Evolutionary conservation across 2,329 filamentous ascomycete species (phyloP), one percentile per base, ranked within the genome.

Genomic region (Bertia moriformis): DNA sequence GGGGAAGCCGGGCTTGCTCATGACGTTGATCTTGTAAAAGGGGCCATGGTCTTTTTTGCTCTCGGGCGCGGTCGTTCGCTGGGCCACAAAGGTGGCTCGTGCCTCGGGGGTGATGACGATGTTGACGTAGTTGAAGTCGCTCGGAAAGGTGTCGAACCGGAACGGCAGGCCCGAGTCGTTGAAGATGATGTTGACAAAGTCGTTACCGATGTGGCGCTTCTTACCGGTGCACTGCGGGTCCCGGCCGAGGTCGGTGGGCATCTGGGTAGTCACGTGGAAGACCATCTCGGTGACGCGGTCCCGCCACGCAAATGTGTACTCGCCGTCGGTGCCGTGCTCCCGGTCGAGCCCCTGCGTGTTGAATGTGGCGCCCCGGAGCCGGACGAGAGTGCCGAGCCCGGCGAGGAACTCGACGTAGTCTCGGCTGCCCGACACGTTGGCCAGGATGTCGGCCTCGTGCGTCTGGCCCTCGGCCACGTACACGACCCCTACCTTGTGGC

Each of bases 151-250:
- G 54, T 94, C 76, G 54, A 94, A 93, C 40, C 73, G 71, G 62
- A 94, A 96, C 0, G 83, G 81, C 37, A 79, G 58, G n/a, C 91
- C 89, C 2, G 88, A 95, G 51, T 93, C 86, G 56, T 98, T 98
- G 69, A 93, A 98, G 42, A 98, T 81, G 48, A 98, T 93, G 54
- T 94, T 96, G 53, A 98, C 91, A 56, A 85, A 93, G 57, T 96
- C 91, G 53, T 98, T 98, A 42, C 91, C 91, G 43, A 96, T 91
- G 52, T 96, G 93, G 2, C 78, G 72, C 60, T 98, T 98, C 65
- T 98, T 98, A 55, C 76, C 71, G 44, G 80, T 78, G 51, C 81
- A 86, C 44, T 75, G 70, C 7, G 81, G 73, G 49, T 94, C 87
- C 19, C 74, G 69, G 40, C 86, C 76, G 13, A 80, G 63, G 52